A percentile compares a stretch with the other conserved stretches of the same genome.
Evolutionary conservation across 495 filamentous ascomycete species (phyloP).

Genomic region (Ascodesmis nigricans): DNA sequence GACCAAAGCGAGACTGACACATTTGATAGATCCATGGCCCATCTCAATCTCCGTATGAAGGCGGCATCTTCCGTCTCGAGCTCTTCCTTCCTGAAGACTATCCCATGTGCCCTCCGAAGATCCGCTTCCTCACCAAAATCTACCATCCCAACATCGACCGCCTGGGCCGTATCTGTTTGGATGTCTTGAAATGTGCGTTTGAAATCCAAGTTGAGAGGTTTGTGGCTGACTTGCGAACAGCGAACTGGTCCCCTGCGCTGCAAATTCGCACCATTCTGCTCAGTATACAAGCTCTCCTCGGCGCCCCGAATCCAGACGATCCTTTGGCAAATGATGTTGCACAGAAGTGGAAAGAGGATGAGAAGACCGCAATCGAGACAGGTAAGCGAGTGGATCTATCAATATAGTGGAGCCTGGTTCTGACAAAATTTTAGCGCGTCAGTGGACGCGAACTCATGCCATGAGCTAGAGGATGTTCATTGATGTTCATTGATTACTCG

Average conservation of each 20-base stretch:
- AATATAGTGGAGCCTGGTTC: background rate
- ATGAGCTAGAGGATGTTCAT: too few species aligned
- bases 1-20: too few species aligned
- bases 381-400: conserved; percentile 10
- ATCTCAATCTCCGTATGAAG: conserved; percentile 42
- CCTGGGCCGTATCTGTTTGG: conserved; percentile 28
- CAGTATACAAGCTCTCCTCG: conserved; percentile 88
- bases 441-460: conserved; percentile 20
- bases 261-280: conserved; percentile 96
- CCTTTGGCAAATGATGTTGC: conserved; percentile 92
- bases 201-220: background rate
- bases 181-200: conserved; percentile 84
- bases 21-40: conserved; percentile 61
- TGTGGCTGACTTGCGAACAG: conserved; percentile 26
- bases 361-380: conserved; percentile 47
- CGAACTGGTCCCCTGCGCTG: conserved; percentile 96
- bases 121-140: conserved; percentile 95
- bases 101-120: conserved; percentile 96
- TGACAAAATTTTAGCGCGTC: conserved; percentile 11
- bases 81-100: conserved; percentile 99
- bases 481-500: too few species aligned
- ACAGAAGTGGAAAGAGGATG: conserved; percentile 93
- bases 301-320: conserved; percentile 93
- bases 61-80: conserved; percentile 90
- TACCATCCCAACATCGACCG: conserved; percentile 80